Evolutionary conservation across 148 eudicot genomes (phyloP).

Genomic region (Nyssa sinensis): DNA sequence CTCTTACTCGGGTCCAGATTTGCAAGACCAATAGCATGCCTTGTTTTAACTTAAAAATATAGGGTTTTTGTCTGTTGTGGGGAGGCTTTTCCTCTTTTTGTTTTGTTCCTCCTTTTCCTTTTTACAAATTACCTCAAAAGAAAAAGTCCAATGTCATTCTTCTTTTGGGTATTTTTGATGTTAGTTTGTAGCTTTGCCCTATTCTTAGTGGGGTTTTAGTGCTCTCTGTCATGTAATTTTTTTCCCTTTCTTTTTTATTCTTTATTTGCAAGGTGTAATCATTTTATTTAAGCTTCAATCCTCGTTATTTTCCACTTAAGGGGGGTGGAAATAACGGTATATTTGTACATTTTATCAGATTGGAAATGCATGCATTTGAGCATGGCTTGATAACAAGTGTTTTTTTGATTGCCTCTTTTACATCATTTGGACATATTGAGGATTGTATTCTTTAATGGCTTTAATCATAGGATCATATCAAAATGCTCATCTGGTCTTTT

Average conservation of each 20-base stretch:
- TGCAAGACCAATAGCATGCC: slow-evolving; percentile 32
- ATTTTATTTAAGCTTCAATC: slow-evolving; percentile 1
- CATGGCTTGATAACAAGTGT: background rate
- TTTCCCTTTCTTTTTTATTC: background rate
- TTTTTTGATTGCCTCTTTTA: background rate
- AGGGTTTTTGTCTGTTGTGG: slow-evolving; percentile 5
- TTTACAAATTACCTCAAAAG: slow-evolving; percentile 14
- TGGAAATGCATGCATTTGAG: background rate
- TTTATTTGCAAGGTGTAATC: background rate
- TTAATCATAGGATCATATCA: no score
- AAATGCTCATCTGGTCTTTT: no score
- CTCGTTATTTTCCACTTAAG: slow-evolving; percentile 21
- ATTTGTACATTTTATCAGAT: slow-evolving; percentile 12
- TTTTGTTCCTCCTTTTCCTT: background rate
- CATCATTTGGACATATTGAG: background rate
- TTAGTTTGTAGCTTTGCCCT: slow-evolving; percentile 17
- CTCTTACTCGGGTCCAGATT: slow-evolving; percentile 34
- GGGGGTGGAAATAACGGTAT: slow-evolving; percentile 18
- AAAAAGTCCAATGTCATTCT: slow-evolving; percentile 30
- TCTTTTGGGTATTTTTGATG: slow-evolving; percentile 29
- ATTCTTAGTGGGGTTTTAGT: slow-evolving; percentile 9
- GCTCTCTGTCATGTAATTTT: slow-evolving; percentile 14
- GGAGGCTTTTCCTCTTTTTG: background rate
- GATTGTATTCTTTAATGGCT: background rate
- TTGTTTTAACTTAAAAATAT: slow-evolving; percentile 4